These are phyloP conservation scores for Halteria grandinella DNA, from an alignment of 73 alveolate species.

Conservation along the genomic window DNA sequence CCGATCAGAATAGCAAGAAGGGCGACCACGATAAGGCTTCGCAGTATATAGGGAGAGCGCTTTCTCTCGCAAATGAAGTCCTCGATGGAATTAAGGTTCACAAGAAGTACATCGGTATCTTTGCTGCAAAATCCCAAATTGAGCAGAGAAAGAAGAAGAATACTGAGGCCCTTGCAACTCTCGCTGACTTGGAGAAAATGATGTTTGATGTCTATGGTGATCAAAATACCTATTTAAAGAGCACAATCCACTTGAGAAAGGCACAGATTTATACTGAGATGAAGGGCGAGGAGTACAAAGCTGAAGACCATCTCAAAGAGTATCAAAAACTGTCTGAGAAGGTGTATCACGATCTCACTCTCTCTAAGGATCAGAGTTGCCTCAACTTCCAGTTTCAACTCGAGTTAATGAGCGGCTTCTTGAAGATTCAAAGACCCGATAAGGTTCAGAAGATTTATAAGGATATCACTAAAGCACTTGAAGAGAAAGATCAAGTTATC, in stretches of 20 bases:
- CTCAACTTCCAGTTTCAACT: background rate
- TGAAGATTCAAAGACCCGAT: slow-evolving; percentile 13
- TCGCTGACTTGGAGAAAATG: background rate
- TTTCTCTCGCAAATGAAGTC: slow-evolving; percentile 7
- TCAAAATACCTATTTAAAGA: background rate
- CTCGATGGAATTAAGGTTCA: slow-evolving; percentile 23
- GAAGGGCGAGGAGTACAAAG: slow-evolving; percentile 46
- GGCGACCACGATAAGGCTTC: slow-evolving; percentile 38
- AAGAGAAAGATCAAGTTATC: slow-evolving; percentile 1
- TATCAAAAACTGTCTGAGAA: background rate
- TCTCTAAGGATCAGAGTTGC: background rate
- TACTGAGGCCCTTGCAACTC: background rate
- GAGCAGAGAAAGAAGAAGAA: background rate
- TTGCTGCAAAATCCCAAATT: background rate
- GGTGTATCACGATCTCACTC: background rate
- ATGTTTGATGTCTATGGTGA: background rate
- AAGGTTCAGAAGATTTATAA: slow-evolving; percentile 21
- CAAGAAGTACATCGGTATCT: background rate
- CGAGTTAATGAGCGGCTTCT: background rate
- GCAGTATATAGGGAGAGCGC: slow-evolving; percentile 11
- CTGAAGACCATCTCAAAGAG: slow-evolving; percentile 20
- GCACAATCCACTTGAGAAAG: background rate
- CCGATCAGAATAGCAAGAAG: slow-evolving; percentile 30
- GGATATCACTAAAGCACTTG: background rate
- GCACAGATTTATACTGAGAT: background rate